Evolutionary conservation across 2,329 filamentous ascomycete species (phyloP), one percentile per base, ranked within the genome.

Genomic region (Alternaria brassicae): DNA sequence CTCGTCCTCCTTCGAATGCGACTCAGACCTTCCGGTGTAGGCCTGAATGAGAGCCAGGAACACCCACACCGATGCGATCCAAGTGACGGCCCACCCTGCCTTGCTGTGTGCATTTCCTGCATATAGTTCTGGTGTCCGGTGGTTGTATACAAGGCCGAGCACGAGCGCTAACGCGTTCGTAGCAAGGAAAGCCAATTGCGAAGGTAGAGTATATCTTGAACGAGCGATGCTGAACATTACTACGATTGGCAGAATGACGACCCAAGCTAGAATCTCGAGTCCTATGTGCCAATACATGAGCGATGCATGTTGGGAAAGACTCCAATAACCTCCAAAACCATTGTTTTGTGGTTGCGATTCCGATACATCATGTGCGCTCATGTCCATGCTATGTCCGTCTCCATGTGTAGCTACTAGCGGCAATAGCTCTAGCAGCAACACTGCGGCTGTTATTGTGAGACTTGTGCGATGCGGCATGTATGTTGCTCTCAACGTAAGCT

Each of bases 61-160:
- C 15, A 90, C 84, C 80, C 97, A 94, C 0, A 85, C 87, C 52
- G 83, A 83, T 10, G 91, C 83, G 4, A 93, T 82, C 82, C 87
- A 90, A 3, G 90, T 94, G 28, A 90, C 84, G 40, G 91, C 83
- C 94, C 94, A 98, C 54, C 93, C 93, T 41, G 94, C 84, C 76
- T 91, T 93, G 80, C 93, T 89, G 77, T 97, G 93, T n/a, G 90
- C 86, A 73, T 96, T 96, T 73, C 91, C 89, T 30, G 88, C 88
- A 75, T 97, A 97, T 21, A 97, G 81, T 72, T 97, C 91, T 1
- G 93, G 92, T 0, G 92, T 96, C 63, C 86, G 88, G 58, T 85
- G 83, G 75, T 95, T 92, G 81, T 97, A 97, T 56, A 80, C 62
- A 57, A 79, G 65, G 58, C 78, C 71, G 52, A 79, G 61, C 53